Base-by-base conservation (phyloP, 495 filamentous ascomycete genomes). In the Mytilinidion resinicola region DNA sequence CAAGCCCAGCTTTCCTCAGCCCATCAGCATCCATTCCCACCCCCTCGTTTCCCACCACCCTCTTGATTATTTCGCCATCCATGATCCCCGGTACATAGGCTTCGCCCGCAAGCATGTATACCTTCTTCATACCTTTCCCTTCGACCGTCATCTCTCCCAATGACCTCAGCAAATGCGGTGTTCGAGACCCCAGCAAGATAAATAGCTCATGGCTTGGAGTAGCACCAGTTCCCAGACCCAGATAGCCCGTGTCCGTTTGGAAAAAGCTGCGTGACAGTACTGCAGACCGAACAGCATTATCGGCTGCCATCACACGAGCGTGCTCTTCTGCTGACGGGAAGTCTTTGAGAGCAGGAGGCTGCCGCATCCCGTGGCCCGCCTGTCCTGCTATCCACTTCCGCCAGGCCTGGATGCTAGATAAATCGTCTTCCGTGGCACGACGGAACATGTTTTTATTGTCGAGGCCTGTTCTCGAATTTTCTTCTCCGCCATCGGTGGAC, bases 41-140 rank as follows among this genome's bases (percentile, higher is more conserved):
- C 42, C 49, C 37, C 21, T 35, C 53, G 3, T 35, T 20, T 3
- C 14, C 30, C 5, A 19, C 48, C 49, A 14, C 12, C 43, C 10
- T 21, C 37, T 34, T 17, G 9, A 59, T 37, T 21, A 52, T 4
- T n/a, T 59, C 56, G 1, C 56, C 56, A 52, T 59, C 56, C 56
- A 52, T 53, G 9, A 17, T 49, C 2, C 56, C 56, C 7, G 34
- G n/a, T n/a, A 59, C n/a, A 53, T 59, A 59, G 8, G 25, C 35
- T 33, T 59, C 56, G 14, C 56, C 56, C 14, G 37, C 21, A 43
- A 43, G 19, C 14, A 53, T 34, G 9, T 37, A 52, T 3, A 47
- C 11, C 48, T 17, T 44, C 49, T 51, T 53, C 20, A 44, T 33
- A 9, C 49, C 49, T 3, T 43, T 20, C 14, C 49, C 56, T 19